Percentiles rank a stretch among this genome's conserved stretches.
These are phyloP conservation scores for Populus alba DNA, from an alignment of 345 rosid genomes.

Conservation along the genomic window DNA sequence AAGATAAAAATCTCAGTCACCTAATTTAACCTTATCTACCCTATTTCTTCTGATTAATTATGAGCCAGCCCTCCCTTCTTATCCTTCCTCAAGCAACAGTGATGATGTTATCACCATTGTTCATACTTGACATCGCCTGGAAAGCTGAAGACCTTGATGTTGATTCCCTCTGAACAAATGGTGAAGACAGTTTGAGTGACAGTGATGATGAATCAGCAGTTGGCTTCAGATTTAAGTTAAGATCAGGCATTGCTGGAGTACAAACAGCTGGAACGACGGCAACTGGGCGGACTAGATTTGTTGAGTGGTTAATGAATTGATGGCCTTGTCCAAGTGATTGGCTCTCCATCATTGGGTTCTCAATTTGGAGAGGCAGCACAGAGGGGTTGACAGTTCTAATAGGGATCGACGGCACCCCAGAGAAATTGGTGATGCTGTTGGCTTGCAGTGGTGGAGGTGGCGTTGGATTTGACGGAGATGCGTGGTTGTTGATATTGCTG, in stretches of 20 bases:
- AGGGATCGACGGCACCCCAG: slow-evolving; percentile 39
- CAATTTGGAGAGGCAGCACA: slow-evolving; percentile 28
- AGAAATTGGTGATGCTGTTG: slow-evolving; percentile 24
- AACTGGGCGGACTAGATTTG: slow-evolving; percentile 31
- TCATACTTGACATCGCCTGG: slow-evolving; percentile 49
- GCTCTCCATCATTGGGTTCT: slow-evolving; percentile 33
- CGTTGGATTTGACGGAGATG: slow-evolving; percentile 30
- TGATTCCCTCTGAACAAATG: slow-evolving; percentile 45
- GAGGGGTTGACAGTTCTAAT: slow-evolving; percentile 21
- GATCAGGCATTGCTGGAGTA: slow-evolving; percentile 31
- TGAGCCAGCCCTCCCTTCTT: neutral
- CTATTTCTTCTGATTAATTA: slow-evolving; percentile 31
- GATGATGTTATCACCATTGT: slow-evolving; percentile 63
- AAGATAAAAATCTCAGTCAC: slow-evolving; percentile 24
- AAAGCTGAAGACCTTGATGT: slow-evolving; percentile 43
- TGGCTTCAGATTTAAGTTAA: slow-evolving; percentile 35
- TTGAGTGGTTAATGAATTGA: slow-evolving; percentile 19
- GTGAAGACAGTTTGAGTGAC: slow-evolving; percentile 59
- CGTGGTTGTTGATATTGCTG: slow-evolving; percentile 6
- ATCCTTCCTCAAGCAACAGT: slow-evolving; percentile 49
- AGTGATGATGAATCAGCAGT: slow-evolving; percentile 35
- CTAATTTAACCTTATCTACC: slow-evolving; percentile 29
- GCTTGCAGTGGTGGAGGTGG: slow-evolving; percentile 28
- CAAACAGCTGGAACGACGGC: slow-evolving; percentile 27
- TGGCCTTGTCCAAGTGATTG: slow-evolving; percentile 20